These are phyloP conservation scores for Reticulascus tulasneorum DNA, from an alignment of 2,329 filamentous ascomycete genomes.

Conservation along the genomic window DNA sequence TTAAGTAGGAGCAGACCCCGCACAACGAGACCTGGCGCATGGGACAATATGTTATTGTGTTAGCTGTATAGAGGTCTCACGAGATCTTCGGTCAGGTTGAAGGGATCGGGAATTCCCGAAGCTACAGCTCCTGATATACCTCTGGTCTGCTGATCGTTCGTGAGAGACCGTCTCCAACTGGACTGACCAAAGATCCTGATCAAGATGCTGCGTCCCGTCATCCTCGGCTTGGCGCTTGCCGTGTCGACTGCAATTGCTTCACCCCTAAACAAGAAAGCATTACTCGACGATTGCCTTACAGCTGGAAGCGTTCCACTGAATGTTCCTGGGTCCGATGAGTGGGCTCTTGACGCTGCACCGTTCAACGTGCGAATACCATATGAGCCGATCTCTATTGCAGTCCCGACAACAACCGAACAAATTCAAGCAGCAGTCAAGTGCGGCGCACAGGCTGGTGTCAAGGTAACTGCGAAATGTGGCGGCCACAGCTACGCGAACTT, in stretches of 20 bases:
- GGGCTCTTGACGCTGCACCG: conserved; percentile 26
- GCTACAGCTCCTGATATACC: too few species aligned
- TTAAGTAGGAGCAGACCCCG: too few species aligned
- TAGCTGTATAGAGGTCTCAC: too few species aligned
- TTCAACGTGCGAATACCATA: conserved; percentile 30
- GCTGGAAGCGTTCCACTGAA: conserved; percentile 17
- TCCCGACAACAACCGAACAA: conserved; percentile 29
- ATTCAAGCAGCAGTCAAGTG: conserved; percentile 43
- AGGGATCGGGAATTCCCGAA: too few species aligned
- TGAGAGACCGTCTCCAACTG: too few species aligned
- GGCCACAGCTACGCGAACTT: conserved; percentile 52
- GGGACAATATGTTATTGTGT: too few species aligned
- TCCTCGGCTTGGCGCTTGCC: background rate
- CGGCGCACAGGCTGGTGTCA: conserved; percentile 33
- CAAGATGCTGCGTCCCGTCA: background rate
- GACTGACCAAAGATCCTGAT: too few species aligned
- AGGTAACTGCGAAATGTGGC: conserved; percentile 47
- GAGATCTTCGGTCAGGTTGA: too few species aligned
- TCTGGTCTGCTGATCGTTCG: too few species aligned
- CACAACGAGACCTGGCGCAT: too few species aligned
- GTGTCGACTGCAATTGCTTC: background rate
- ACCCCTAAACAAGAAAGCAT: conserved; percentile 4
- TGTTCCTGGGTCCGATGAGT: conserved; percentile 19
- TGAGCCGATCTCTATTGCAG: conserved; percentile 24
- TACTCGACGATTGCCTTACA: conserved; percentile 20